phyloP scores from a whole-genome alignment of 805 yeast genomes.

The Candida ulmi region DNA sequence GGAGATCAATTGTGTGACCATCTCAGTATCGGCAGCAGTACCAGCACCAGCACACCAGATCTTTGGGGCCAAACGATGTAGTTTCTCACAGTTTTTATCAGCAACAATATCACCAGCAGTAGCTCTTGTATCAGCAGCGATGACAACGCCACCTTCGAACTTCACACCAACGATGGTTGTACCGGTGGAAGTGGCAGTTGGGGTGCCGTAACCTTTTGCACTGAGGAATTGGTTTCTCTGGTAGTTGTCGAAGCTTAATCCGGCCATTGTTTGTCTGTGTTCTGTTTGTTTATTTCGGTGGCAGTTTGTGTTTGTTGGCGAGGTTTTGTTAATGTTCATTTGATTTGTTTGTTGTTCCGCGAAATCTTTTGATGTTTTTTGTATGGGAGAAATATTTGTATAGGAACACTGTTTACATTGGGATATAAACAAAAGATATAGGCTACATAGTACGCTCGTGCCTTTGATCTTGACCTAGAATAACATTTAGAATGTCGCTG shows the following conservation, averaged over 20 bases:
- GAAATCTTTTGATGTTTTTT: too few species aligned
- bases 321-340: not conserved
- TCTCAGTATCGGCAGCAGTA: constrained; percentile 99
- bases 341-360: not conserved
- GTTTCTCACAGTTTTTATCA: constrained; percentile 94
- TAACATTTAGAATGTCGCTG: constrained; percentile 11
- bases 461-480: too few species aligned
- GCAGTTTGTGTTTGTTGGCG: not conserved
- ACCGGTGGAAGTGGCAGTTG: constrained; percentile 95
- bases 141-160: constrained; percentile 89
- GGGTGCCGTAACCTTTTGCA: constrained; percentile 67
- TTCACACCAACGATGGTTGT: constrained; percentile 98
- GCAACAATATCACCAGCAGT: constrained; percentile 96
- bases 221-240: constrained; percentile 80
- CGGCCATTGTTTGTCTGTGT: constrained; percentile 56
- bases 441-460: too few species aligned
- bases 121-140: constrained; percentile 98
- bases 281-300: not conserved
- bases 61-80: constrained; percentile 82
- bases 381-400: too few species aligned
- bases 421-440: too few species aligned
- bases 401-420: too few species aligned
- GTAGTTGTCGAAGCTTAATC: constrained; percentile 87
- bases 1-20: constrained; percentile 90
- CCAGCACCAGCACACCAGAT: constrained; percentile 99